A percentile compares a stretch with the other conserved stretches of the same genome.
Evolutionary conservation across 345 rosid species (phyloP).

Genomic region (Brassica incana): DNA sequence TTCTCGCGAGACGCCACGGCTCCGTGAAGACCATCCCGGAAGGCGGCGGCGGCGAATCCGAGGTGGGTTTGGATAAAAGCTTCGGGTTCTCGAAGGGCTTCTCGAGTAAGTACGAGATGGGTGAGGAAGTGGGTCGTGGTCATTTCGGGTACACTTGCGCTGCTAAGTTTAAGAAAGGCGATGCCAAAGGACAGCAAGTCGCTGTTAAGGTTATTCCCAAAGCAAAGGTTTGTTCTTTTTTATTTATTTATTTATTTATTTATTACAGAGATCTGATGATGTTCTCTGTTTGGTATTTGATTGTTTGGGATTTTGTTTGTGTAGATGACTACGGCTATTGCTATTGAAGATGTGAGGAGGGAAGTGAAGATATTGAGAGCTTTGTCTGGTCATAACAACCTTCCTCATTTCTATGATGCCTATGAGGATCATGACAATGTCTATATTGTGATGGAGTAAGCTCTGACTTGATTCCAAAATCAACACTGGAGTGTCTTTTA

Average conservation of each 20-base stretch:
- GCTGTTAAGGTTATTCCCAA: slow-evolving; percentile 97
- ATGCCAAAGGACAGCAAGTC: slow-evolving; percentile 79
- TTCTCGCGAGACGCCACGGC: slow-evolving; percentile 68
- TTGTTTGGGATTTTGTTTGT: slow-evolving; percentile 20
- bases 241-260: neutral
- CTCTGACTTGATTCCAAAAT: neutral
- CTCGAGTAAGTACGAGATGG: slow-evolving; percentile 73
- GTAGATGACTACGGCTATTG: slow-evolving; percentile 97
- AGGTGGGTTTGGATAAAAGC: slow-evolving; percentile 69
- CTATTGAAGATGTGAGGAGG: slow-evolving; percentile 97
- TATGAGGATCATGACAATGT: slow-evolving; percentile 87
- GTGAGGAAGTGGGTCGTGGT: slow-evolving; percentile 90
- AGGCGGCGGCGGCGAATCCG: slow-evolving; percentile 58
- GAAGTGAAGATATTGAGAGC: slow-evolving; percentile 90
- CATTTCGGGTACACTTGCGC: slow-evolving; percentile 94
- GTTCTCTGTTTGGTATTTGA: neutral
- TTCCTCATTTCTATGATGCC: slow-evolving; percentile 86
- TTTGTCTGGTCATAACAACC: slow-evolving; percentile 77
- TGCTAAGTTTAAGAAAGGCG: slow-evolving; percentile 90
- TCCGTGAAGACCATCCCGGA: slow-evolving; percentile 60
- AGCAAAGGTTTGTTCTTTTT: slow-evolving; percentile 51
- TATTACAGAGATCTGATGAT: neutral
- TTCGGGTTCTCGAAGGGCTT: slow-evolving; percentile 87
- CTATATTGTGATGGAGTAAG: slow-evolving; percentile 98
- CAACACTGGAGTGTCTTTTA: neutral